Evolutionary conservation across 768 basidiomycete species (phyloP).

Genomic region (Termitomyces sp.): DNA sequence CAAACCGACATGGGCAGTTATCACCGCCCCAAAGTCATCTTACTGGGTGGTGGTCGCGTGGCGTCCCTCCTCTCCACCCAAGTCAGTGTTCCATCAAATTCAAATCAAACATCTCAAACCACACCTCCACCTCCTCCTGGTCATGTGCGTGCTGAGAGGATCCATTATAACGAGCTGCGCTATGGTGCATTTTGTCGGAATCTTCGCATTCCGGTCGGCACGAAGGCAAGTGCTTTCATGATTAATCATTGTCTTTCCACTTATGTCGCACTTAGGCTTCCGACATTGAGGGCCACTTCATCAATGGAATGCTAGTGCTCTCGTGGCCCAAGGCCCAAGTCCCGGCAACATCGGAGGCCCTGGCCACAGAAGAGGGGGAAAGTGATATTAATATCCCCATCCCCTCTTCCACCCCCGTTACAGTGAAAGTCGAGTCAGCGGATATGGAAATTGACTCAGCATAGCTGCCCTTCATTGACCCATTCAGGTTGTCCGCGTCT

Average conservation of each 20-base stretch:
- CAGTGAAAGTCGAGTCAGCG: constrained; percentile 14
- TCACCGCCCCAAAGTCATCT: constrained; percentile 11
- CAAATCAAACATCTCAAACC: background rate
- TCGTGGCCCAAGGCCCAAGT: constrained; percentile 12
- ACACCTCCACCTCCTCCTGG: background rate
- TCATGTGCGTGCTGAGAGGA: constrained; percentile 4
- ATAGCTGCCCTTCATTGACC: background rate
- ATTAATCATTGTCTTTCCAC: background rate
- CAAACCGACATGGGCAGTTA: background rate
- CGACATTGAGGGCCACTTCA: constrained; percentile 11
- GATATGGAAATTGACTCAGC: constrained; percentile 11
- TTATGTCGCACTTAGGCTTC: constrained; percentile 4
- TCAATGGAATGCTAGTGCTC: constrained; percentile 16
- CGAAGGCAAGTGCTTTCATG: constrained; percentile 30
- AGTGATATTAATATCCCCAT: constrained; percentile 4
- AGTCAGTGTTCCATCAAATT: background rate
- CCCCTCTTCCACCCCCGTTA: constrained; percentile 1
- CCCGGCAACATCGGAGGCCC: background rate
- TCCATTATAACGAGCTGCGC: constrained; percentile 34
- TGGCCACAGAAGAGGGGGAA: background rate
- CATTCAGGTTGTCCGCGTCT: background rate
- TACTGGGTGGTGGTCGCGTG: constrained; percentile 14
- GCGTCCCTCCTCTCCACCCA: constrained; percentile 5
- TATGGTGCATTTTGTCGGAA: constrained; percentile 43
- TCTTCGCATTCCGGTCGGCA: constrained; percentile 35